Evolutionary conservation across 345 rosid species (phyloP), one percentile per base, ranked within the genome.

Genomic region (Ricinus communis): DNA sequence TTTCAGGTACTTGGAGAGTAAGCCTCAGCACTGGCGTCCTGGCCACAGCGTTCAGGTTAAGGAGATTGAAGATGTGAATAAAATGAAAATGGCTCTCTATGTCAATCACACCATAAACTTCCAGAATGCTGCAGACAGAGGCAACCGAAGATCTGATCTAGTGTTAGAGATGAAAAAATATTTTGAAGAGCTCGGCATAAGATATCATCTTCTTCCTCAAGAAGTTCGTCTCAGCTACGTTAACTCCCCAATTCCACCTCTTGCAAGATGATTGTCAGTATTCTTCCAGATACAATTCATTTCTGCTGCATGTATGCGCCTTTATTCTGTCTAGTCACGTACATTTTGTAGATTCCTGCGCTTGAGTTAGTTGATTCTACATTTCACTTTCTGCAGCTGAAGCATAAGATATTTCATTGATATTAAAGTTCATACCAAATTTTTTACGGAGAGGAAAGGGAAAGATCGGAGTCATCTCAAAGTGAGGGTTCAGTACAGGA

Each of bases 41-140:
- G 64, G 36, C 21, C 86, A 86, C 73, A 80, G 80, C 16, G 80
- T 87, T 65, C 76, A 85, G 66, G 82, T 89, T 69, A 84, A 83
- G 75, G 90, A 87, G 79, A 86, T 91, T 18, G 91, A 86, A 82
- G 51, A 87, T 71, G 85, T 91, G 82, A 83, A 91, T 81, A 91
- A 84, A 82, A 81, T 91, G 78, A 86, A 85, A 80, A 82, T 91
- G 83, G 91, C 75, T 62, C 78, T 89, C 7, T 87, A 76, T 55
- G 68, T 79, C 4, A 83, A 74, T 60, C 95, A 89, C 85, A 91
- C 95, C 41, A 81, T 86, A 45, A 91, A 89, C 74, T 89, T 86
- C 75, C 95, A 89, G 65, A 85, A 85, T 49, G 77, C 76, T 5
- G 85, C 81, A 27, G 93, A 87, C 41, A 85, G 78, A 77, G 84